These are phyloP conservation scores for Lagerstroemia speciosa DNA, from an alignment of 345 rosid genomes.

Conservation along the genomic window DNA sequence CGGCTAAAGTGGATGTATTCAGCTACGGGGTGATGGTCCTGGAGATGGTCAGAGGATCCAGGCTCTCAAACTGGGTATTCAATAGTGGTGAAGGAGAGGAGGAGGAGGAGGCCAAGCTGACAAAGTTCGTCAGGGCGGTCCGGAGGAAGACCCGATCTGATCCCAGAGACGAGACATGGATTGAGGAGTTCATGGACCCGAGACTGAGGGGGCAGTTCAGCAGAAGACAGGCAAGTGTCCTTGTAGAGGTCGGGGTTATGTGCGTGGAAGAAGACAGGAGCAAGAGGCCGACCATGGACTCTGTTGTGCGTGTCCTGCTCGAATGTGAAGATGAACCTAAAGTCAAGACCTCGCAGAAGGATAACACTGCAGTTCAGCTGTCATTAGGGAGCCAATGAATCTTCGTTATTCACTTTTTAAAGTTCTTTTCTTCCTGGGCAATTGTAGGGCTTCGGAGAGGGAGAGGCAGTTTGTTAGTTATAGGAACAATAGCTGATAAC, in stretches of 20 bases:
- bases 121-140: constrained; percentile 17
- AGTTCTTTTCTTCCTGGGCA: too few species aligned
- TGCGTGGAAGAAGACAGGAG: constrained; percentile 28
- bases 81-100: constrained; percentile 7
- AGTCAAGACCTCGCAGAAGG: neutral
- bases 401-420: too few species aligned
- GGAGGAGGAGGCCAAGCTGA: constrained; percentile 24
- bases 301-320: constrained; percentile 18
- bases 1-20: constrained; percentile 33
- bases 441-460: too few species aligned
- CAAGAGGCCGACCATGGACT: constrained; percentile 33
- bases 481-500: too few species aligned
- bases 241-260: constrained; percentile 22
- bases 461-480: too few species aligned
- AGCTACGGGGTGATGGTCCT: constrained; percentile 37
- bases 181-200: constrained; percentile 26
- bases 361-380: neutral
- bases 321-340: constrained; percentile 14
- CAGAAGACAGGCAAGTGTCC: constrained; percentile 13
- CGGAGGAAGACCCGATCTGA: constrained; percentile 12
- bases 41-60: constrained; percentile 31
- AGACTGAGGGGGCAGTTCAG: constrained; percentile 21
- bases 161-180: constrained; percentile 15
- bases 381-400: too few species aligned
- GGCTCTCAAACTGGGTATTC: constrained; percentile 17